A percentile compares a stretch with the other conserved stretches of the same genome.
phyloP scores from a whole-genome alignment of 1,284 basidiomycete genomes.

The Athelia psychrophila region DNA sequence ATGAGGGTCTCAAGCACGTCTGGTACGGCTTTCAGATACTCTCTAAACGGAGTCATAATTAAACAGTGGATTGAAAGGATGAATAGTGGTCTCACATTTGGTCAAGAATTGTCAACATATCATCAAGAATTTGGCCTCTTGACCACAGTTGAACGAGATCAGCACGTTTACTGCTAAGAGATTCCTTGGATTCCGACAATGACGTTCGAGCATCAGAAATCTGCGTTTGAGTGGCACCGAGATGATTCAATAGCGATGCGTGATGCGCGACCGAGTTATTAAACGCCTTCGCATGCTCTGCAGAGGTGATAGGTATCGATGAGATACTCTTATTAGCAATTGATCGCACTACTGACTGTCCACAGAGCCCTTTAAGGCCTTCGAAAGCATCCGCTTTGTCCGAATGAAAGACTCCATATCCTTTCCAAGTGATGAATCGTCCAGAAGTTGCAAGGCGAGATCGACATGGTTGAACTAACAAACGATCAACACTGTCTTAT shows the following conservation, averaged over 20 bases:
- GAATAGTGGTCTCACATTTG: conserved; percentile 66
- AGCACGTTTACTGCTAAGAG: conserved; percentile 72
- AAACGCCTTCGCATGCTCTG: conserved; percentile 90
- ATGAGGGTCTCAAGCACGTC: conserved; percentile 93
- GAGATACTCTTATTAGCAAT: background rate
- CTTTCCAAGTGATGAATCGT: conserved; percentile 67
- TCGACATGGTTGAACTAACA: conserved; percentile 85
- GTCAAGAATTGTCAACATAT: conserved; percentile 89
- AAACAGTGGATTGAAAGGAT: conserved; percentile 5
- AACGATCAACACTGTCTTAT: conserved; percentile 1
- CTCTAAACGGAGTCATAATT: conserved; percentile 46
- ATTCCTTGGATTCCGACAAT: conserved; percentile 79
- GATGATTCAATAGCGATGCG: conserved; percentile 67
- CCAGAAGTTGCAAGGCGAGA: conserved; percentile 83
- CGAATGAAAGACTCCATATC: conserved; percentile 72
- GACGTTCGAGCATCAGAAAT: conserved; percentile 68
- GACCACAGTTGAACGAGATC: conserved; percentile 87
- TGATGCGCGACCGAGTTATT: conserved; percentile 90
- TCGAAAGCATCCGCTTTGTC: conserved; percentile 74
- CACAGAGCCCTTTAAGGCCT: conserved; percentile 79
- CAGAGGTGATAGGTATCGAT: conserved; percentile 5
- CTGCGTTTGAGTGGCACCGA: conserved; percentile 71
- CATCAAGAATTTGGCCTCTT: conserved; percentile 79
- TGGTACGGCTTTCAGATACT: conserved; percentile 88
- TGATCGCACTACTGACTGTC: conserved; percentile 58